Base-by-base conservation (phyloP, 1,284 basidiomycete species). In the Porogramme epimiltina region DNA sequence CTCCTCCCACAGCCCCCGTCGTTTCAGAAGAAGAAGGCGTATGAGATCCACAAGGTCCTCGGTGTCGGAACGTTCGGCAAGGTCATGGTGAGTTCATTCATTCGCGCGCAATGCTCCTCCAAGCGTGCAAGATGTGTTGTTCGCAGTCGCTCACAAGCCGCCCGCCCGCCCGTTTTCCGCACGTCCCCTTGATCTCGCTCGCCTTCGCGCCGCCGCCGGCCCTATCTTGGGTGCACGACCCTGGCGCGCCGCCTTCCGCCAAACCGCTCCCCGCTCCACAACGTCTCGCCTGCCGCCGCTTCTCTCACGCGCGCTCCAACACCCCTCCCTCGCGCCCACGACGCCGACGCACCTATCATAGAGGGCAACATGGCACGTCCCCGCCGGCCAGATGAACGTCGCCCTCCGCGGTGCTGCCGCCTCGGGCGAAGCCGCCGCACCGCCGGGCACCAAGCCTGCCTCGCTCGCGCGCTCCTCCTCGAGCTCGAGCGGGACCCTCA, bases 51-150 rank as follows among this genome's bases (percentile, higher is more conserved):
- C 49, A 78, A 87, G 33, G 76, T 85, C 15, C 74, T 95, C 2
- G 93, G 93, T 4, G 79, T 79, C 38, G 93, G 93, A 3, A 86
- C 89, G 0, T 95, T 95, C 70, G 93, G 93, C 34, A 91, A 91
- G 68, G 93, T 95, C 45, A 78, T 93, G 75, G 77, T 95, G 74
- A 74, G 48, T 67, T 31, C 13, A 6, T 31, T 31, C 28, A 6
- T 13, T 13, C 13, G 6, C 28, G 28, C 28, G 28, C 28, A 6
- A 5, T 39, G 37, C 43, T 19, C 25, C 3, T 23, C 34, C 47
- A 31, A 26, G 31, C 22, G 24, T 34, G 19, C 43, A 24, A 22
- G 46, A n/a, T 16, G 33, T 36, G n/a, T 41, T 31, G 28, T 31
- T 19, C 25, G 34, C 31, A 23, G 11, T 20, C 22, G 18, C 22